Evolutionary conservation across 2,329 filamentous ascomycete species (phyloP).

Genomic region (Penicillium expansum): DNA sequence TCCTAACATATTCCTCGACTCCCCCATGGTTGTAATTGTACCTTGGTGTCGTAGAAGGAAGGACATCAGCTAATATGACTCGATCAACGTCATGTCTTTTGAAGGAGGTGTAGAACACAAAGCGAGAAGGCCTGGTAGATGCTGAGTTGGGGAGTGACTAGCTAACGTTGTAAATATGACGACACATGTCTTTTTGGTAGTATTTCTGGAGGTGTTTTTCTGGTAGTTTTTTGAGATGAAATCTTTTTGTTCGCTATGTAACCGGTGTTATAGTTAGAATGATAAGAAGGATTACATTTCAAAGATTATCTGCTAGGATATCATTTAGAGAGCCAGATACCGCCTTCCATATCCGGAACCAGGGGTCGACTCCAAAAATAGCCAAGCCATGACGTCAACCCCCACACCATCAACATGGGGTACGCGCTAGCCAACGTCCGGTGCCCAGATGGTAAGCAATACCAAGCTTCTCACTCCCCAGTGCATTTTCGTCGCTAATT

Average conservation of each 20-base stretch:
- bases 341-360: neutral
- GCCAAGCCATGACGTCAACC: constrained; percentile 11
- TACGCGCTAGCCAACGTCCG: constrained; percentile 2
- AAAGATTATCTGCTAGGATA: neutral
- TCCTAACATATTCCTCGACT: neutral
- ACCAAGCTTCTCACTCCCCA: constrained; percentile 4
- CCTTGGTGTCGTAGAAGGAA: no score
- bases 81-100: no score
- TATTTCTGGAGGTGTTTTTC: no score
- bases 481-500: neutral
- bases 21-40: neutral
- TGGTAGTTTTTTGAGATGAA: no score
- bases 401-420: constrained; percentile 4
- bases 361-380: constrained; percentile 1
- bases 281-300: neutral
- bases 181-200: neutral
- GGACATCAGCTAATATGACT: no score
- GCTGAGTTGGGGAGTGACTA: neutral
- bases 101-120: no score
- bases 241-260: no score
- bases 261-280: neutral
- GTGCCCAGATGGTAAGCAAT: neutral
- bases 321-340: neutral
- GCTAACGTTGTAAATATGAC: neutral
- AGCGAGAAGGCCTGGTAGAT: neutral